These are phyloP conservation scores for Claviceps sp. DNA, from an alignment of 2,329 filamentous ascomycete species.

Conservation along the genomic window DNA sequence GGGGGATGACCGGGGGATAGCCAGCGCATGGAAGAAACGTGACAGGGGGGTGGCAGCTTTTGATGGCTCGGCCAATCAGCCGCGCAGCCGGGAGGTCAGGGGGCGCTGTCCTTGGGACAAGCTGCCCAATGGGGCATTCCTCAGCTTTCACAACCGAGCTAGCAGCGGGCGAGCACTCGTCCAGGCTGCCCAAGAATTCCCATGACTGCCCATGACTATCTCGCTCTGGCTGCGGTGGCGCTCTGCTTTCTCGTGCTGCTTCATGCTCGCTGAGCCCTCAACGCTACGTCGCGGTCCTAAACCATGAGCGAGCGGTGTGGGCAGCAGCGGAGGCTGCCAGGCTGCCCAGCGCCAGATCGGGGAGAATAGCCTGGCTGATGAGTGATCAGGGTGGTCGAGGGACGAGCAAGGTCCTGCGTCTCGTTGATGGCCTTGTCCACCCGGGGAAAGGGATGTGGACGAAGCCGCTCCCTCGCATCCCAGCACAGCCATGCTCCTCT, in stretches of 20 bases:
- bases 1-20: slow-evolving; percentile 19
- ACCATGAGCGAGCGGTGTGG: slow-evolving; percentile 22
- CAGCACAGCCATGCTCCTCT: slow-evolving; percentile 5
- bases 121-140: slow-evolving; percentile 37
- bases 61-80: slow-evolving; percentile 41
- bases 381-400: neutral
- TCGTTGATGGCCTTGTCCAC: neutral
- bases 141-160: slow-evolving; percentile 30
- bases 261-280: slow-evolving; percentile 2
- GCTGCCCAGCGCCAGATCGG: neutral
- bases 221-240: neutral
- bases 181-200: slow-evolving; percentile 15
- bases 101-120: slow-evolving; percentile 20
- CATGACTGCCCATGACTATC: slow-evolving; percentile 1
- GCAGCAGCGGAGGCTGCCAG: slow-evolving; percentile 3
- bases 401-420: neutral
- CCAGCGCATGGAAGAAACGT: slow-evolving; percentile 38
- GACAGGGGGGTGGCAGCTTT: slow-evolving; percentile 32
- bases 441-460: neutral
- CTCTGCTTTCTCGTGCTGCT: neutral
- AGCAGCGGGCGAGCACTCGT: slow-evolving; percentile 22
- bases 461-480: slow-evolving; percentile 5
- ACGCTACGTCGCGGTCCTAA: slow-evolving; percentile 1
- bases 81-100: slow-evolving; percentile 23
- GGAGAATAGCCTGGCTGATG: neutral